Evolutionary conservation across 768 basidiomycete genomes (phyloP).

Genomic region (Hebeloma cylindrosporum): DNA sequence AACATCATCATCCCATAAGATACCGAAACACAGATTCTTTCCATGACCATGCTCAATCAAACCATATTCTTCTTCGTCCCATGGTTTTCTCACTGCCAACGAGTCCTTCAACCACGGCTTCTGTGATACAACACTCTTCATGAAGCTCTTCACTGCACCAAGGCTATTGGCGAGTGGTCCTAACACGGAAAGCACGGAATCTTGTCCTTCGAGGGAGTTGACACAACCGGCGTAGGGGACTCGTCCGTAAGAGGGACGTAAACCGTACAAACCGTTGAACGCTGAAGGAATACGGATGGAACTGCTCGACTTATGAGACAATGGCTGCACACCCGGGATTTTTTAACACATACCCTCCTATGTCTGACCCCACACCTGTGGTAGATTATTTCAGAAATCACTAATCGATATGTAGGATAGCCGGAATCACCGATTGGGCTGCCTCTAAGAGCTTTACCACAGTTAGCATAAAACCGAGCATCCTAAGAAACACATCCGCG

Average conservation of each 20-base stretch:
- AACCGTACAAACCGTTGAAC: constrained; percentile 68
- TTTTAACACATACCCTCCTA: constrained; percentile 65
- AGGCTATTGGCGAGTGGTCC: constrained; percentile 68
- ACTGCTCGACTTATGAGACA: constrained; percentile 29
- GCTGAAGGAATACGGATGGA: constrained; percentile 71
- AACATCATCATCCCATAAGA: constrained; percentile 69
- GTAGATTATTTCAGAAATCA: constrained; percentile 18
- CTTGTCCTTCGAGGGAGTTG: constrained; percentile 70
- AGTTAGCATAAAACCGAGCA: background rate
- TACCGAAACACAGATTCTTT: constrained; percentile 47
- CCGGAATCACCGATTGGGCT: constrained; percentile 42
- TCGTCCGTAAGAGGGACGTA: constrained; percentile 68
- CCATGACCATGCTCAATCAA: constrained; percentile 57
- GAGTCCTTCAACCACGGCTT: constrained; percentile 73
- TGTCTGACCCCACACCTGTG: constrained; percentile 77
- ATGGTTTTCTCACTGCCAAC: constrained; percentile 51
- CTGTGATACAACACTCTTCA: constrained; percentile 56
- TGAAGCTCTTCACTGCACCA: constrained; percentile 63
- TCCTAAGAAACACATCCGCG: constrained; percentile 13
- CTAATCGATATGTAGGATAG: background rate
- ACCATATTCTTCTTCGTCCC: constrained; percentile 59
- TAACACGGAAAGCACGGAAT: constrained; percentile 67
- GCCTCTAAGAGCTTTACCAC: constrained; percentile 39
- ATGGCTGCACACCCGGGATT: background rate
- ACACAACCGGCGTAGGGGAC: constrained; percentile 68